A percentile compares a stretch with the other conserved stretches of the same genome.
These are phyloP conservation scores for Hanseniaspora guilliermondii DNA, from an alignment of 805 yeast genomes.

Conservation along the genomic window DNA sequence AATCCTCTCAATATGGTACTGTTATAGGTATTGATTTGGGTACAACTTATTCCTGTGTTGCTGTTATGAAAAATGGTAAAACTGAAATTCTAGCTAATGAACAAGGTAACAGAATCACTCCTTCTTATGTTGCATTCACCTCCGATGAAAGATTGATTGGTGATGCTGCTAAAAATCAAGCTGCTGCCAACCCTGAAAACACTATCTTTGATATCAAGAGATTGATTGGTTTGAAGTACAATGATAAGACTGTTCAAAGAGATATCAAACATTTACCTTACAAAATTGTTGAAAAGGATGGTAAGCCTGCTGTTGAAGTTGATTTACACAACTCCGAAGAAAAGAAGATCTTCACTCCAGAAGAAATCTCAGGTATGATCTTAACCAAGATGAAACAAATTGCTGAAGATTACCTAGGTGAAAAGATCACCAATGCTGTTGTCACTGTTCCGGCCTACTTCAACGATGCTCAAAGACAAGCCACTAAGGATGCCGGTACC, in stretches of 20 bases:
- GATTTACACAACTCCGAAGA: conserved; percentile 40
- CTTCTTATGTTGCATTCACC: conserved; percentile 86
- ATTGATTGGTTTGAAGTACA: conserved; percentile 72
- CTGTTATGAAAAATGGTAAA: conserved; percentile 69
- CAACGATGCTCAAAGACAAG: conserved; percentile 90
- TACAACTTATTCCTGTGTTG: conserved; percentile 95
- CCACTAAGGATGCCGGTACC: conserved; percentile 85
- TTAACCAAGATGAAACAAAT: conserved; percentile 83
- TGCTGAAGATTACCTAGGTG: conserved; percentile 83
- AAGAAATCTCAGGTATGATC: conserved; percentile 86
- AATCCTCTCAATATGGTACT: conserved; percentile 34
- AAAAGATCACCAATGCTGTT: conserved; percentile 74
- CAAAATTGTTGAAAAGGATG: conserved; percentile 52
- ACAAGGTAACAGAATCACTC: conserved; percentile 95
- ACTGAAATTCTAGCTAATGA: conserved; percentile 91
- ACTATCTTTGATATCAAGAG: conserved; percentile 87
- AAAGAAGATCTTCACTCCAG: conserved; percentile 76
- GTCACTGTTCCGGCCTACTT: conserved; percentile 90
- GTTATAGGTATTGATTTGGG: conserved; percentile 95
- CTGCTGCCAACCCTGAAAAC: conserved; percentile 74
- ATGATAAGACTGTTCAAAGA: conserved; percentile 63
- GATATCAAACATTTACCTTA: conserved; percentile 79
- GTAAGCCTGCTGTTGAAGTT: conserved; percentile 75
- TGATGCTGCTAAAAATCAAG: conserved; percentile 94
- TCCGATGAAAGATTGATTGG: conserved; percentile 88